Conservation (phyloP, 1,284 basidiomycete species). For the Golubevia pallescens region DNA sequence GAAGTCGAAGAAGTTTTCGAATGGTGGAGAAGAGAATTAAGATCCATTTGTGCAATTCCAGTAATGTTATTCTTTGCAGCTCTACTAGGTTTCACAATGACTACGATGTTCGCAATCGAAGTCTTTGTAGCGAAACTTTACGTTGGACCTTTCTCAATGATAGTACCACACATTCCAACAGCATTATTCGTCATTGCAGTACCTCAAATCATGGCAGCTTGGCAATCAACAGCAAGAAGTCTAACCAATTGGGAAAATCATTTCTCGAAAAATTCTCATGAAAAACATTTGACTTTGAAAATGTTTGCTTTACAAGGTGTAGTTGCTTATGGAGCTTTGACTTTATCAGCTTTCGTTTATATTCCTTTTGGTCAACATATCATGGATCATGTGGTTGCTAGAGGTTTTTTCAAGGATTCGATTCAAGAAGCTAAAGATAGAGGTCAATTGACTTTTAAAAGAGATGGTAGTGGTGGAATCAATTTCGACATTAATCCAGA, state of each 20-base stretch:
- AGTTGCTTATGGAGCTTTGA: constrained; percentile 54
- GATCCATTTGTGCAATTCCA: constrained; percentile 36
- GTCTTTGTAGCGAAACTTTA: constrained; percentile 56
- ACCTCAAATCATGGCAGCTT: constrained; percentile 52
- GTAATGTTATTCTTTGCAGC: constrained; percentile 44
- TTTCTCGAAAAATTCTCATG: constrained; percentile 32
- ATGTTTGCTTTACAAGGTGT: constrained; percentile 58
- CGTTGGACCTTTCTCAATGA: constrained; percentile 40
- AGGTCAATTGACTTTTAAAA: constrained; percentile 23
- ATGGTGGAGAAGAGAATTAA: constrained; percentile 56
- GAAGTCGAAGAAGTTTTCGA: constrained; percentile 58
- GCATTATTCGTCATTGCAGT: constrained; percentile 43
- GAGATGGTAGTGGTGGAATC: constrained; percentile 19
- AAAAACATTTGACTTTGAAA: constrained; percentile 49
- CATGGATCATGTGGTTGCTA: constrained; percentile 39
- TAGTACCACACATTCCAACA: constrained; percentile 53
- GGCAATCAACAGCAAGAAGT: constrained; percentile 42
- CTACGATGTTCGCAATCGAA: constrained; percentile 54
- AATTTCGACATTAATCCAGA: constrained; percentile 52
- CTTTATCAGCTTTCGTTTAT: constrained; percentile 55
- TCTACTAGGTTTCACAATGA: constrained; percentile 40
- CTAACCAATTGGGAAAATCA: constrained; percentile 61
- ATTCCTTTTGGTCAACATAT: constrained; percentile 58
- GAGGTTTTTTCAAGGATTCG: constrained; percentile 41
- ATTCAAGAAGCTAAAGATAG: constrained; percentile 27